A percentile compares a stretch with the other conserved stretches of the same genome.
phyloP scores from a whole-genome alignment of 2,329 filamentous ascomycete genomes.

The Thelonectria discophora region DNA sequence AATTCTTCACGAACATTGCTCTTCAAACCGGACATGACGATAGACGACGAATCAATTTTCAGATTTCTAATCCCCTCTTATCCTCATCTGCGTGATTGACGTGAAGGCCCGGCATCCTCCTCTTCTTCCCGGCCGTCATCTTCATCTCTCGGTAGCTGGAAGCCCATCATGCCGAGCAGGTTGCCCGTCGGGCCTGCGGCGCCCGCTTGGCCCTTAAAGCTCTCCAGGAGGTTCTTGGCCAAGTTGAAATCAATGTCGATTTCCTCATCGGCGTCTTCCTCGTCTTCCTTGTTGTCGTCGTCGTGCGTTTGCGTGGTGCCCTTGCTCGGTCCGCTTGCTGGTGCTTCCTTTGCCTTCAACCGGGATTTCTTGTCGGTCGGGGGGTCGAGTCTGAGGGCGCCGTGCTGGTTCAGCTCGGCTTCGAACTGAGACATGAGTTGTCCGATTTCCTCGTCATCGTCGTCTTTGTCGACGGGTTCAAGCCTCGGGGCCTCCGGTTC shows the following conservation, averaged over 20 bases:
- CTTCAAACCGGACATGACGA: conserved; percentile 8
- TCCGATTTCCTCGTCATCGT: conserved; percentile 69
- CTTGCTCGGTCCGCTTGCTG: conserved; percentile 28
- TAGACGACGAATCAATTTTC: conserved; percentile 9
- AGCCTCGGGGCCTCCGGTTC: neutral
- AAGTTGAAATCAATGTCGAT: conserved; percentile 86
- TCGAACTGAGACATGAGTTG: conserved; percentile 76
- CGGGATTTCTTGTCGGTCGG: conserved; percentile 44
- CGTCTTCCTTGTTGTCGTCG: conserved; percentile 51
- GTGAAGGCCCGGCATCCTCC: conserved; percentile 12
- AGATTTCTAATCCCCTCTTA: neutral
- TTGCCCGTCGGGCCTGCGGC: conserved; percentile 88
- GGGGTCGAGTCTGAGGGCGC: conserved; percentile 67
- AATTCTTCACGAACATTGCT: conserved; percentile 17
- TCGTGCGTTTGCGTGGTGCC: conserved; percentile 37
- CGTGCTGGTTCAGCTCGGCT: conserved; percentile 73
- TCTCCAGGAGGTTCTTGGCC: conserved; percentile 89
- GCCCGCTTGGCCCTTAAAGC: conserved; percentile 89
- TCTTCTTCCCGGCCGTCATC: conserved; percentile 56
- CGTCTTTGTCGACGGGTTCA: conserved; percentile 59
- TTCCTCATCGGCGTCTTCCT: conserved; percentile 64
- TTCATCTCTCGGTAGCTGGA: conserved; percentile 83
- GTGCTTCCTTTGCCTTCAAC: conserved; percentile 41
- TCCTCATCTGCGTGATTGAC: conserved; percentile 15
- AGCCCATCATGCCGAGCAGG: conserved; percentile 84